Evolutionary conservation across 1,139 yeast species (phyloP).

Genomic region (Geotrichum cucujoidarum): DNA sequence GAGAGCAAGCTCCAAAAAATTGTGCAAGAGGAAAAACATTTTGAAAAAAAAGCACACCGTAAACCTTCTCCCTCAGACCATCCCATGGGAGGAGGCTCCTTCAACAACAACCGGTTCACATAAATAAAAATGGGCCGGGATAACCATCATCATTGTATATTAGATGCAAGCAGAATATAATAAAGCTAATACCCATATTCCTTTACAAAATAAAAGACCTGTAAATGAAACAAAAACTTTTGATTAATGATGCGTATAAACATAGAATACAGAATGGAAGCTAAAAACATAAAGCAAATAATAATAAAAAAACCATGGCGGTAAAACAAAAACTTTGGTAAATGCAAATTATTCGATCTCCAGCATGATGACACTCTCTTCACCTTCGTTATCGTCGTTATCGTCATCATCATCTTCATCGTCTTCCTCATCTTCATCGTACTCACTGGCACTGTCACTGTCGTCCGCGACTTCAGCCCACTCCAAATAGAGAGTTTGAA

Average conservation of each 20-base stretch:
- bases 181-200: too few species aligned
- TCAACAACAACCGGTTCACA: too few species aligned
- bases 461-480: conserved; percentile 75
- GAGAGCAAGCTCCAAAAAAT: conserved; percentile 30
- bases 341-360: background rate
- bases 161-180: too few species aligned
- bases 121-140: too few species aligned
- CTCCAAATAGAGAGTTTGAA: conserved; percentile 61
- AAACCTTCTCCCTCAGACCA: too few species aligned
- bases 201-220: too few species aligned
- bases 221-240: too few species aligned
- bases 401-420: conserved; percentile 22
- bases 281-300: background rate
- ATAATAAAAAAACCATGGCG: background rate
- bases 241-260: too few species aligned
- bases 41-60: too few species aligned
- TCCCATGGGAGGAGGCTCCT: too few species aligned
- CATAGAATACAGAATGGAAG: background rate
- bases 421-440: conserved; percentile 30
- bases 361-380: background rate
- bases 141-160: too few species aligned
- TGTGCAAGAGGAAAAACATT: conserved; percentile 13
- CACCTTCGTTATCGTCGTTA: conserved; percentile 5
- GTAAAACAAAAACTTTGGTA: background rate
- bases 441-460: conserved; percentile 48